Conservation (phyloP, 495 filamentous ascomycete genomes). For the Podospora appendiculata region DNA sequence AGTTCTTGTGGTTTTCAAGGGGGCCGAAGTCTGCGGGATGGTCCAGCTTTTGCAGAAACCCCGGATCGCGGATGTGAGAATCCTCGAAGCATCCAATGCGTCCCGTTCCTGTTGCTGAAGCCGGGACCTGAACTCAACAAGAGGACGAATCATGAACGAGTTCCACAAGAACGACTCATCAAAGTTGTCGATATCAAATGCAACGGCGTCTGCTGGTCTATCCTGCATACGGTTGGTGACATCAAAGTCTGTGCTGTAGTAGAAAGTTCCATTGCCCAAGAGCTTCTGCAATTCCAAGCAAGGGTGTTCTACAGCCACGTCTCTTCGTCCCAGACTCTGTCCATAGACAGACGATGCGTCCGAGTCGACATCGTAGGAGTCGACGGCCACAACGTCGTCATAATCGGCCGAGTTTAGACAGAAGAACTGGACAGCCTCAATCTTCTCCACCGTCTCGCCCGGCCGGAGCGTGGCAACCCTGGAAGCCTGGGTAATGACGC, state of each 20-base stretch:
- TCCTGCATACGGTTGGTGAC: conserved; percentile 90
- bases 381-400: conserved; percentile 61
- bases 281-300: conserved; percentile 86
- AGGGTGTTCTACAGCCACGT: conserved; percentile 71
- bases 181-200: conserved; percentile 74
- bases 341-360: conserved; percentile 47
- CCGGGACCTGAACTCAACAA: conserved; percentile 79
- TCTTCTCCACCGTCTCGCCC: conserved; percentile 80
- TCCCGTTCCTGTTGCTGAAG: conserved; percentile 63
- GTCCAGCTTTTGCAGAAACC: conserved; percentile 82
- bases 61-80: conserved; percentile 88
- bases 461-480: conserved; percentile 77
- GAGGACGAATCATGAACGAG: conserved; percentile 90
- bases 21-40: conserved; percentile 55
- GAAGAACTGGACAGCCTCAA: conserved; percentile 83
- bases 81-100: conserved; percentile 72
- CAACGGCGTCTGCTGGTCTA: conserved; percentile 46
- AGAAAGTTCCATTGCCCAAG: conserved; percentile 90
- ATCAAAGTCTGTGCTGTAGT: conserved; percentile 96
- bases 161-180: conserved; percentile 95
- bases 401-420: conserved; percentile 81
- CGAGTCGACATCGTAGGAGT: conserved; percentile 41
- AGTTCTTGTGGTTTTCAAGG: conserved; percentile 48
- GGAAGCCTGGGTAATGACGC: conserved; percentile 72
- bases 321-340: conserved; percentile 51